A percentile compares a stretch with the other conserved stretches of the same genome.
phyloP scores from a whole-genome alignment of 306 rosid species.

The Ceratonia siliqua region DNA sequence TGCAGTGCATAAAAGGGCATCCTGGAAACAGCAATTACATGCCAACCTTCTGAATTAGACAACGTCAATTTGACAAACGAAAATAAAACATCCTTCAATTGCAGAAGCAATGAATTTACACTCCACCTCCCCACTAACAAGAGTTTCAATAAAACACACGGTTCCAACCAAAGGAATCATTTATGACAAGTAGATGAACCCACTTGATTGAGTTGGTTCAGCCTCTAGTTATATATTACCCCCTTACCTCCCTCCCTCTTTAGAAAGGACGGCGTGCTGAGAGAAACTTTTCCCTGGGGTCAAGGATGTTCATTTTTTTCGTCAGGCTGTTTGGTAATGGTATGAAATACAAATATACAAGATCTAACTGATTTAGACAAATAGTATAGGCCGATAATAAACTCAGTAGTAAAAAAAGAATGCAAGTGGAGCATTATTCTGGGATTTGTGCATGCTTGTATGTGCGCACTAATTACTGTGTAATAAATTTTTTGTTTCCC shows the following conservation, averaged over 20 bases:
- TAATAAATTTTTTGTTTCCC: background rate
- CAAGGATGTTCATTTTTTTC: background rate
- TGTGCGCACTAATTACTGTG: background rate
- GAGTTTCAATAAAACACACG: background rate
- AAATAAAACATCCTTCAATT: background rate
- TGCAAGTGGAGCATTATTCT: background rate
- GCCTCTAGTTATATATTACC: background rate
- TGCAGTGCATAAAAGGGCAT: background rate
- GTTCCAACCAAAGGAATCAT: background rate
- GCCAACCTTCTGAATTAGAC: conserved; percentile 1
- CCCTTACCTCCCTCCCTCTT: background rate
- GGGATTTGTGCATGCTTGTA: conserved; percentile 5
- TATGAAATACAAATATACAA: background rate
- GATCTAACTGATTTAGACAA: background rate
- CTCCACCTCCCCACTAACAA: background rate
- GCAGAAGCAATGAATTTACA: background rate
- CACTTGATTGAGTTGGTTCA: background rate
- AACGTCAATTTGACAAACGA: background rate
- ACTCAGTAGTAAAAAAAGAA: background rate
- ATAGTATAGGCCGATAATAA: background rate
- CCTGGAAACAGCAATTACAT: background rate
- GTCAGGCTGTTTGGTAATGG: background rate
- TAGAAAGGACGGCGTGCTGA: no score
- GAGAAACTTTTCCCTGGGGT: no score
- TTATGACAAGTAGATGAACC: no score